phyloP scores from a whole-genome alignment of 441 rosid species.

The Mallotus repandus region DNA sequence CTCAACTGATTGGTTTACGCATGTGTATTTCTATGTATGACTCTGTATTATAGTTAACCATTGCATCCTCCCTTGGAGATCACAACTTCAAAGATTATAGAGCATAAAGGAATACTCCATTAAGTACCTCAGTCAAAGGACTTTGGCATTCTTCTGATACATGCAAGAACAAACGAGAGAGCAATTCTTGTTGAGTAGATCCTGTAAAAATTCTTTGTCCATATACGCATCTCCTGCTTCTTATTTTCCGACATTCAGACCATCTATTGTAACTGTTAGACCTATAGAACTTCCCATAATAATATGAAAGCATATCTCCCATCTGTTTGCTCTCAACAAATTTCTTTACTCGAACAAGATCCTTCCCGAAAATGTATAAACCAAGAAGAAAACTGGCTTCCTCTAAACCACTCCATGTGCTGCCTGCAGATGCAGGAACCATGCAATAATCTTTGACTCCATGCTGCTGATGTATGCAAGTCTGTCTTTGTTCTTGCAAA shows the following conservation, averaged over 20 bases:
- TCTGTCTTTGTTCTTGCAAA: slow-evolving; percentile 32
- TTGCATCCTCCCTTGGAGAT: neutral
- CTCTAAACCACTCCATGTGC: slow-evolving; percentile 54
- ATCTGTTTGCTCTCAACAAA: slow-evolving; percentile 44
- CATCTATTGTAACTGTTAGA: slow-evolving; percentile 53
- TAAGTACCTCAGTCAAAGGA: slow-evolving; percentile 50
- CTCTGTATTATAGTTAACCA: neutral
- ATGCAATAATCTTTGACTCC: slow-evolving; percentile 32
- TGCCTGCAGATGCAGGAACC: slow-evolving; percentile 55
- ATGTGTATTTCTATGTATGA: neutral
- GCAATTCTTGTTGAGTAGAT: slow-evolving; percentile 52
- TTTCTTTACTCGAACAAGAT: slow-evolving; percentile 47
- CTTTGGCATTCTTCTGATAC: slow-evolving; percentile 40
- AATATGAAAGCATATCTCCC: slow-evolving; percentile 48
- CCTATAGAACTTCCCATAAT: slow-evolving; percentile 57
- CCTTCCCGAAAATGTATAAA: slow-evolving; percentile 57
- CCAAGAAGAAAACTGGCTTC: slow-evolving; percentile 61
- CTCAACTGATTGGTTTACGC: neutral
- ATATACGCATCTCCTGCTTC: slow-evolving; percentile 40
- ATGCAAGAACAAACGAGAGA: slow-evolving; percentile 46
- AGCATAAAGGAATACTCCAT: slow-evolving; percentile 8
- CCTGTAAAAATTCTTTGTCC: slow-evolving; percentile 60
- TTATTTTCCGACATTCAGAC: slow-evolving; percentile 50
- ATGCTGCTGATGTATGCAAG: slow-evolving; percentile 30
- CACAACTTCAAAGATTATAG: neutral